Conservation (phyloP, 768 basidiomycete genomes). For the Guyanaporus albipodus region DNA sequence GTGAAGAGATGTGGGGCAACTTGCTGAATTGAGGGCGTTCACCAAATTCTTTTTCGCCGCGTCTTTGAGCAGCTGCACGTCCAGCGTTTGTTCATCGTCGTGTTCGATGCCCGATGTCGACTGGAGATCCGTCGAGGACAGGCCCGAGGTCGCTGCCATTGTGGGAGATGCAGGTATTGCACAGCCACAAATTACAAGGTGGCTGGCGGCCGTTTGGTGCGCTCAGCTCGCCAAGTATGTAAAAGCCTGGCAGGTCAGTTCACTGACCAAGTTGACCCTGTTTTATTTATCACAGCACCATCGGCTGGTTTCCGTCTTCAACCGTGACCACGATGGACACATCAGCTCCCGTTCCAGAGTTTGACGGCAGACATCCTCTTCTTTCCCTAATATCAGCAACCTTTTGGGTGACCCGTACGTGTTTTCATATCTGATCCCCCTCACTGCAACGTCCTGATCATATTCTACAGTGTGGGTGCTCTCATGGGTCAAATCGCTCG, state of each 20-base stretch:
- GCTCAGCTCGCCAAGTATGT: conserved; percentile 8
- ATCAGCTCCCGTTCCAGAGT: conserved; percentile 12
- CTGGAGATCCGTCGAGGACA: conserved; percentile 36
- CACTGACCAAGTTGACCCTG: neutral
- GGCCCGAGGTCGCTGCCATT: conserved; percentile 28
- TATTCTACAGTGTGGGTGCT: conserved; percentile 66
- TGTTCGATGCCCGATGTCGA: conserved; percentile 30
- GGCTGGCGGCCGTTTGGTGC: neutral
- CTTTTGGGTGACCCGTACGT: conserved; percentile 82
- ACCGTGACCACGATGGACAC: conserved; percentile 27
- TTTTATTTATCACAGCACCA: neutral
- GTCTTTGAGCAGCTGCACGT: conserved; percentile 69
- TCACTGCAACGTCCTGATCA: conserved; percentile 1
- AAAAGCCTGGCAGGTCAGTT: too few relatives aligned
- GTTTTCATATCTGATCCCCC: neutral
- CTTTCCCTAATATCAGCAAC: conserved; percentile 74
- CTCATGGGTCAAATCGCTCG: conserved; percentile 69
- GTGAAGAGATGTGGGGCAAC: conserved; percentile 4
- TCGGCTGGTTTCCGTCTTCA: neutral
- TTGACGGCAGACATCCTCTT: conserved; percentile 59
- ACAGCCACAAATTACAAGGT: conserved; percentile 30
- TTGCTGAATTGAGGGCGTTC: conserved; percentile 79
- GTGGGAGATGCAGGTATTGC: conserved; percentile 8
- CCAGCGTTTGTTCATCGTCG: conserved; percentile 41
- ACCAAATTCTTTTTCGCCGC: conserved; percentile 77